Percentiles rank a stretch among this genome's conserved stretches.
phyloP scores from a whole-genome alignment of 2,329 filamentous ascomycete genomes.

The Colletotrichum sp. region DNA sequence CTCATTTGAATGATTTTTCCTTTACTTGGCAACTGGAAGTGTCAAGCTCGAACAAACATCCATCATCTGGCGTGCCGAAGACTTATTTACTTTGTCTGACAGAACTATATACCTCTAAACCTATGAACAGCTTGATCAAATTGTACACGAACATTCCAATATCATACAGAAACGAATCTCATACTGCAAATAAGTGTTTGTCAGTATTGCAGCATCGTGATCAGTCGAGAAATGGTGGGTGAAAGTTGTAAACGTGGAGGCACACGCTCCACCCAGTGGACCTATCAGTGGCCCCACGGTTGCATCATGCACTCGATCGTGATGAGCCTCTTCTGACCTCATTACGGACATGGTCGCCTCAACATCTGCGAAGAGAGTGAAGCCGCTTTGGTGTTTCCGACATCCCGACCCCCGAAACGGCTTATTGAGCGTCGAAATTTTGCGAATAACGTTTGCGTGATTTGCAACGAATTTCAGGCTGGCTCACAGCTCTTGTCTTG shows the following conservation, averaged over 20 bases:
- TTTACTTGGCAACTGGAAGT: no score
- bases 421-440: background rate
- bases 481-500: background rate
- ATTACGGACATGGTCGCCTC: background rate
- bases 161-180: accelerated
- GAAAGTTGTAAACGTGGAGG: background rate
- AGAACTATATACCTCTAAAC: background rate
- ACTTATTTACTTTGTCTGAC: background rate
- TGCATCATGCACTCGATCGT: background rate
- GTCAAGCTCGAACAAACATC: background rate
- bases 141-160: accelerated
- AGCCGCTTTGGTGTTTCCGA: background rate
- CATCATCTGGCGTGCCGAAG: background rate
- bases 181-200: accelerated
- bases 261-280: background rate
- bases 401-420: accelerated
- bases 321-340: background rate
- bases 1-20: no score
- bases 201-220: background rate
- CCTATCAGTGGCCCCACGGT: background rate
- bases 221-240: background rate
- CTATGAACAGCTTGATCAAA: background rate
- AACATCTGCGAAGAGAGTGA: accelerated
- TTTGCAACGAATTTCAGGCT: background rate
- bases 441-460: background rate